Base-by-base conservation (phyloP, 495 filamentous ascomycete species). In the Xylaria intraflava region DNA sequence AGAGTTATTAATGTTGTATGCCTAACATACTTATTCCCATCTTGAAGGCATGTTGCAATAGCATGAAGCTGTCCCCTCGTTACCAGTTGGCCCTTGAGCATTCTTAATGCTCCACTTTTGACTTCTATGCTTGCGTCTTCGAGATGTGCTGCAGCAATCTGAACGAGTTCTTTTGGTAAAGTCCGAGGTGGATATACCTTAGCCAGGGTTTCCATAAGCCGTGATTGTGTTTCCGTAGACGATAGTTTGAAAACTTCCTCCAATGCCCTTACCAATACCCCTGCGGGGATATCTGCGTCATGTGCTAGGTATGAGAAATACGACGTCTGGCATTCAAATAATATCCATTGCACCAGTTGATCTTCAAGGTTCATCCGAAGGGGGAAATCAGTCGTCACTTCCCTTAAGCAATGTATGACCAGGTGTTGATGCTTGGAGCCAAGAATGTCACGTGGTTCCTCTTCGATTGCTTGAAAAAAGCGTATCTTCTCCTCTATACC, bases 361-460 rank as follows among this genome's bases (percentile, higher is more conserved):
- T 46, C n/a, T 46, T 31, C 43, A 19, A 46, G n/a, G 27, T 20
- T 17, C 14, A 8, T 1, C 1, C 16, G 26, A 31, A 26, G 26
- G 1, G 43, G 14, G 1, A 3, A 2, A 11, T 19, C n/a, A 4
- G 6, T 19, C 16, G 26, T 19, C 12, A 24, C 22, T 9, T 46
- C 43, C 14, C n/a, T 19, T 5, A 46, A 61, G 55, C 69, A 73
- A 63, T 70, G 66, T 59, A 72, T 71, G 40, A 74, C 44, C 19
- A 73, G 64, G 6, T 68, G 67, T 46, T 67, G 67, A 62, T 75
- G 71, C 35, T 55, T 50, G 31, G 64, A 59, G 38, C 72, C 69
- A 6, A 76, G 44, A 5, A 74, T 55, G 51, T 74, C 71, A 20
- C 60, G 61, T 49, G 70, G 72, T 47, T 72, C 59, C 0, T 58